Percentiles rank a stretch among this genome's conserved stretches.
These are phyloP conservation scores for Suillus lakei DNA, from an alignment of 768 basidiomycete species.

Conservation along the genomic window DNA sequence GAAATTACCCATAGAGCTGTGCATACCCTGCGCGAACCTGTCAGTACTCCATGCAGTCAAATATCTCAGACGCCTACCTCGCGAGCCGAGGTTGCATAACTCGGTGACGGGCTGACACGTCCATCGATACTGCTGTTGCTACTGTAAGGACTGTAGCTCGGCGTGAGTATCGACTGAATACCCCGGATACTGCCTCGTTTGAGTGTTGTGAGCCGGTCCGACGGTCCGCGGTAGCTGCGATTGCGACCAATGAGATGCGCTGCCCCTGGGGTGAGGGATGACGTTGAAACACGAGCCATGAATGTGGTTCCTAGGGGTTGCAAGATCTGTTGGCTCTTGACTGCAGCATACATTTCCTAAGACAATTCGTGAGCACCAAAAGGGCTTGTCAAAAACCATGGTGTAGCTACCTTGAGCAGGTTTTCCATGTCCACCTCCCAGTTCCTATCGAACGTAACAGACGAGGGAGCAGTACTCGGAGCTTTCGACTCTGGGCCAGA, in stretches of 20 bases:
- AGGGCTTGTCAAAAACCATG: conserved; percentile 1
- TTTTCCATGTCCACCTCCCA: conserved; percentile 91
- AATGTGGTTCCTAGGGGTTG: conserved; percentile 67
- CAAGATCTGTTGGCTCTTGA: conserved; percentile 90
- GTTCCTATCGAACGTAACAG: conserved; percentile 58
- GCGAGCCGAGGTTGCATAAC: conserved; percentile 87
- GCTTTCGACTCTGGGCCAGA: conserved; percentile 44
- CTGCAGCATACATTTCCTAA: conserved; percentile 93
- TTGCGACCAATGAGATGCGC: conserved; percentile 58
- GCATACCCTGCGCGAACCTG: conserved; percentile 47
- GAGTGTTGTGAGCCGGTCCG: conserved; percentile 73
- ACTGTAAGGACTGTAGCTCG: conserved; percentile 82
- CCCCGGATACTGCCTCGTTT: conserved; percentile 95
- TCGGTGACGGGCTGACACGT: conserved; percentile 92
- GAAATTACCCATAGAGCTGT: conserved; percentile 70
- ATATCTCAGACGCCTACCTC: conserved; percentile 53
- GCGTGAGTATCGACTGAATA: conserved; percentile 74
- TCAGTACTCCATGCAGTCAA: conserved; percentile 17
- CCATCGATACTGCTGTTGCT: conserved; percentile 86
- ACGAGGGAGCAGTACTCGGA: conserved; percentile 36
- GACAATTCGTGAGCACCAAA: conserved; percentile 7
- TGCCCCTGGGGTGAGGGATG: conserved; percentile 60
- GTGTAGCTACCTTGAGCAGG: conserved; percentile 70
- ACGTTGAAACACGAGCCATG: conserved; percentile 50
- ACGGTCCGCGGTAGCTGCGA: conserved; percentile 71